A percentile compares a stretch with the other conserved stretches of the same genome.
Conservation (phyloP, 805 yeast species). For the Barnettozyma wickerhamii region DNA sequence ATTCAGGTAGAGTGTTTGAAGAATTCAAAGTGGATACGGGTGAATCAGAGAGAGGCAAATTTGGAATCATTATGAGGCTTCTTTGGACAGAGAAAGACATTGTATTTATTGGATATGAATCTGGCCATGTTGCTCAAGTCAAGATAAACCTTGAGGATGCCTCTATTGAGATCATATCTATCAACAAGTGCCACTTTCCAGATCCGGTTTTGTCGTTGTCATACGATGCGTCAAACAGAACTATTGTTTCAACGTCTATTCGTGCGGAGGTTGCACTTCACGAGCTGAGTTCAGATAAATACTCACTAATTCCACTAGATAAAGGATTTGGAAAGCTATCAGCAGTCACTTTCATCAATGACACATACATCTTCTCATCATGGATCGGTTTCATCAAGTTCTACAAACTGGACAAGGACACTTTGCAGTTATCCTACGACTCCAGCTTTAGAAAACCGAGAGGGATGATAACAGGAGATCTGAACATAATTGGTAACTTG, state of each 20-base stretch:
- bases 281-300: slow-evolving; percentile 2
- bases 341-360: slow-evolving; percentile 20
- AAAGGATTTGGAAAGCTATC: slow-evolving; percentile 36
- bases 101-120: slow-evolving; percentile 63
- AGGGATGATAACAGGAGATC: slow-evolving; percentile 23
- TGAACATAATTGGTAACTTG: slow-evolving; percentile 27
- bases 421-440: slow-evolving; percentile 13
- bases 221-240: slow-evolving; percentile 23
- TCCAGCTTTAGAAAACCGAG: slow-evolving; percentile 22
- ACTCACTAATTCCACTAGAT: slow-evolving; percentile 7
- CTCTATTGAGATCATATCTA: slow-evolving; percentile 11
- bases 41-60: slow-evolving; percentile 28
- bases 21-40: slow-evolving; percentile 15
- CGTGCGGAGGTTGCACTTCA: slow-evolving; percentile 37
- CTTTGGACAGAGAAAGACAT: slow-evolving; percentile 30
- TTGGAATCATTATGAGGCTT: slow-evolving; percentile 68
- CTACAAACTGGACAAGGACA: slow-evolving; percentile 22
- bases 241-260: slow-evolving; percentile 44
- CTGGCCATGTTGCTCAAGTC: slow-evolving; percentile 51
- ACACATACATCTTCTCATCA: slow-evolving; percentile 33
- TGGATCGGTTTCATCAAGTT: slow-evolving; percentile 50
- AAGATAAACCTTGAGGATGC: slow-evolving; percentile 17
- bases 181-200: slow-evolving; percentile 38
- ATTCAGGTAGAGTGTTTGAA: slow-evolving; percentile 11
- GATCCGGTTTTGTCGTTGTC: slow-evolving; percentile 49